A percentile compares a stretch with the other conserved stretches of the same genome.
phyloP scores from a whole-genome alignment of 2,329 filamentous ascomycete genomes.

The Rutstroemia sp. region DNA sequence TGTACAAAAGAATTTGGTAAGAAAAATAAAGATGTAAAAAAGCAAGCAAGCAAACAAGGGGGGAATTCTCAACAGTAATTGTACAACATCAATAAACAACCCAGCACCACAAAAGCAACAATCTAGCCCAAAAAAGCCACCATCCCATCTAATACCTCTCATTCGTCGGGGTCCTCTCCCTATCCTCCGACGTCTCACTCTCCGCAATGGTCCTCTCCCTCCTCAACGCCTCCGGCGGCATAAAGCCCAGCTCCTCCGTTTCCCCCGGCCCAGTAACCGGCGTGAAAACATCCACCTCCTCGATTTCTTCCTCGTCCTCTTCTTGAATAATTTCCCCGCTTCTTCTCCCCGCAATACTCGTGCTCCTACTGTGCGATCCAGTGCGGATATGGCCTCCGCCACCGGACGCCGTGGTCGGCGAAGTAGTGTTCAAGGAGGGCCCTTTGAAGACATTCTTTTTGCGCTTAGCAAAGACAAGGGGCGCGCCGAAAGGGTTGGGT shows the following conservation, averaged over 20 bases:
- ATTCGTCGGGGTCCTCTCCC: constrained; percentile 9
- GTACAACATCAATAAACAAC: too few species aligned
- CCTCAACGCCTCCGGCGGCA: constrained; percentile 9
- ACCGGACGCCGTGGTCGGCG: constrained; percentile 10
- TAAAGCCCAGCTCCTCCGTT: constrained; percentile 25
- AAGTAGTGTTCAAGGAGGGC: constrained; percentile 50
- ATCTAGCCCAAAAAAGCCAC: neutral
- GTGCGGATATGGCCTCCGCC: constrained; percentile 26
- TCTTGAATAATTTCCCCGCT: constrained; percentile 61
- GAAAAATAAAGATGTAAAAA: too few species aligned
- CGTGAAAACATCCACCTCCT: constrained; percentile 42
- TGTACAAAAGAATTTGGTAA: too few species aligned
- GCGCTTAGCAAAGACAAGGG: constrained; percentile 71
- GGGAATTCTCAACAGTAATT: too few species aligned
- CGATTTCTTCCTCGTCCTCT: constrained; percentile 12
- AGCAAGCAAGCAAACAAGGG: too few species aligned
- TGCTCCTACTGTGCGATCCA: constrained; percentile 42
- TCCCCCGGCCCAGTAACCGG: constrained; percentile 35
- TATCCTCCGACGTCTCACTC: neutral
- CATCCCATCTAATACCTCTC: neutral
- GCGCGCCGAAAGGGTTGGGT: constrained; percentile 44
- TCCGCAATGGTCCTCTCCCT: neutral
- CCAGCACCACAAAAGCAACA: neutral
- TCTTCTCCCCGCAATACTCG: constrained; percentile 57
- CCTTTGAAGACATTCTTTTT: constrained; percentile 81